Evolutionary conservation across 1,284 basidiomycete genomes (phyloP), one percentile per base, ranked within the genome.

Genomic region (Polyporus tsugae): DNA sequence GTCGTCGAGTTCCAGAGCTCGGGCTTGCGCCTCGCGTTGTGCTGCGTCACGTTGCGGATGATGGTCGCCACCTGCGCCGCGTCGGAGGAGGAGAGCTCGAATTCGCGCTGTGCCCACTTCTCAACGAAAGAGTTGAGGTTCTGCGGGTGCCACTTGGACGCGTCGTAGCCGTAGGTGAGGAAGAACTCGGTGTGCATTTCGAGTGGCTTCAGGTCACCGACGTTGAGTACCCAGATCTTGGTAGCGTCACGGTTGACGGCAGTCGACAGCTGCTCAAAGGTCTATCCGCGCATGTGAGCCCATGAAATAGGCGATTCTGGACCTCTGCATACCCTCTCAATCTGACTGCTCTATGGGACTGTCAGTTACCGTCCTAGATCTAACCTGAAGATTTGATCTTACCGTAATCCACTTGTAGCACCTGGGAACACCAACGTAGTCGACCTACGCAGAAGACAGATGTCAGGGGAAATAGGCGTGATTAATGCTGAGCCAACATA

Each of bases 111-210:
- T 0, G 91, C 91, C 89, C 89, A 91, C 39, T 75, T 74, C 2
- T 79, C 80, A 36, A 91, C 85, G 75, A 86, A 93, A 6, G 77
- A 79, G 61, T 84, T 76, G 49, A 91, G 74, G 70, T 90, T 90
- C 65, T 83, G 80, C 10, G 80, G 81, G 19, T 81, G 83, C 85
- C 87, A 89, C 15, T 81, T 77, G 0, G 85, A 80, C 0, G 87
- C 78, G 73, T 93, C 85, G 83, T 88, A 93, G 2, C 85, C 91
- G 61, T 87, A 85, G 35, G 81, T 82, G 72, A 93, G 80, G 82
- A 91, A 92, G 77, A 90, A 92, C 71, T 93, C 90, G 29, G 84
- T 88, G 57, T 90, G 86, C 74, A 89, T 85, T 72, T 94, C 91
- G 74, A 89, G 89, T 0, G 90, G 89, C 76, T 93, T 93, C 46